Base-by-base conservation (phyloP, 208 protist species). In the Naegleria lovaniensis region DNA sequence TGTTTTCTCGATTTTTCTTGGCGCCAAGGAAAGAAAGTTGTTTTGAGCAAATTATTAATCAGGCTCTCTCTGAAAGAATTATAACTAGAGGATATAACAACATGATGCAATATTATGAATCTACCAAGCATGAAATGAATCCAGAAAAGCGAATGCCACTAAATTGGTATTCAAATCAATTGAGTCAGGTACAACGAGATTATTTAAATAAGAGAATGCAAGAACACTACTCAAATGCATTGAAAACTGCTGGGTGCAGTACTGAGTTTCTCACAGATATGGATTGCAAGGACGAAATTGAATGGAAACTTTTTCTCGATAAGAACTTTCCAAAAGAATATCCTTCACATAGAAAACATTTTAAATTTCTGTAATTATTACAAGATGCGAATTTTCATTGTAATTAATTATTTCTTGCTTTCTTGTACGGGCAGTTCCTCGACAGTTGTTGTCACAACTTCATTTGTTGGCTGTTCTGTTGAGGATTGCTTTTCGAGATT, bases 1-100 rank as follows among this genome's bases (percentile, higher is more conserved):
- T 33, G n/a, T 36, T 79, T 11, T 79, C 25, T 36, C 19, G 67
- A 36, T 79, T 79, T 79, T 7, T 79, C 6, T 36, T 79, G 19
- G 16, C 67, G 9, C 67, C 67, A 29, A 79, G 67, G n/a, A 36
- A 0, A 36, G 29, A 29, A 13, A 79, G 67, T 79, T 79, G 67
- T 79, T 79, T 79, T 36, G 67, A 79, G 9, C 67, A 79, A 79
- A 79, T 79, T 79, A 36, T 79, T 9, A 79, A 79, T 79, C 67
- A 79, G n/a, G 67, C 67, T 36, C 29, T 79, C 6, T 29, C 67
- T 15, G 67, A 79, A 13, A 79, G 67, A 36, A 79, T 79, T 79
- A 79, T 36, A 6, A 36, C 0, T 36, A 79, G n/a, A n/a, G 67
- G 67, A 79, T 79, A 79, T n/a, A 79, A 79, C 6, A 79, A 36